A percentile compares a stretch with the other conserved stretches of the same genome.
Conservation (phyloP, 2,329 filamentous ascomycete genomes). For the Cercospora sp. region DNA sequence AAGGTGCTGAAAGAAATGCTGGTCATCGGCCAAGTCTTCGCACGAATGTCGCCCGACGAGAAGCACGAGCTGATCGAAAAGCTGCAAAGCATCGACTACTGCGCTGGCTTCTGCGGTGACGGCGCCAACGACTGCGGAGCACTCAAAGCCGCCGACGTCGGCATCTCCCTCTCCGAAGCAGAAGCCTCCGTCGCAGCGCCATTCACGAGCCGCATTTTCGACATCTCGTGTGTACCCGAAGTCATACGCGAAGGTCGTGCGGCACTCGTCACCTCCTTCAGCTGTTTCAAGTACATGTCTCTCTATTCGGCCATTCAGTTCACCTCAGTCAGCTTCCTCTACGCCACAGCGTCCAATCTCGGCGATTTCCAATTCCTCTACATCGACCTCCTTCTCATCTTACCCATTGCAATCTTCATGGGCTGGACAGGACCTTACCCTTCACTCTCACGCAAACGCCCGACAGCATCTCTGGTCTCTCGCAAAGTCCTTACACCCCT, state of each 20-base stretch:
- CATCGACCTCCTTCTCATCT: conserved; percentile 87
- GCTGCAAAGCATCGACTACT: conserved; percentile 93
- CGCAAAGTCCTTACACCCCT: conserved; percentile 88
- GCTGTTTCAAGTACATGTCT: conserved; percentile 99
- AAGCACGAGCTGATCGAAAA: conserved; percentile 98
- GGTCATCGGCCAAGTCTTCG: conserved; percentile 87
- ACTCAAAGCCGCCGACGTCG: conserved; percentile 93
- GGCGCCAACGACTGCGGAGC: conserved; percentile 97
- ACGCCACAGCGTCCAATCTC: conserved; percentile 87
- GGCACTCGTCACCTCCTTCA: conserved; percentile 96
- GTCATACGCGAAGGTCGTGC: conserved; percentile 92
- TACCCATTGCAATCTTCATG: conserved; percentile 98
- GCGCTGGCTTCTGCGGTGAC: conserved; percentile 92
- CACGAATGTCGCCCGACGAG: conserved; percentile 97
- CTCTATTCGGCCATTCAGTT: conserved; percentile 99
- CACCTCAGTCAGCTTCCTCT: conserved; percentile 93
- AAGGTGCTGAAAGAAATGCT: conserved; percentile 83
- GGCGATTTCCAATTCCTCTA: conserved; percentile 98
- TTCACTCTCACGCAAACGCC: conserved; percentile 75
- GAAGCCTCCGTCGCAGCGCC: conserved; percentile 98
- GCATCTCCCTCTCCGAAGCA: conserved; percentile 93
- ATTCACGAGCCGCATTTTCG: conserved; percentile 92
- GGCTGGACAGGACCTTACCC: conserved; percentile 89
- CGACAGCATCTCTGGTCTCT: conserved; percentile 87
- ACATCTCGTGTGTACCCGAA: conserved; percentile 91